Evolutionary conservation across 495 filamentous ascomycete species (phyloP), one percentile per base, ranked within the genome.

Genomic region (Daldinia loculata): DNA sequence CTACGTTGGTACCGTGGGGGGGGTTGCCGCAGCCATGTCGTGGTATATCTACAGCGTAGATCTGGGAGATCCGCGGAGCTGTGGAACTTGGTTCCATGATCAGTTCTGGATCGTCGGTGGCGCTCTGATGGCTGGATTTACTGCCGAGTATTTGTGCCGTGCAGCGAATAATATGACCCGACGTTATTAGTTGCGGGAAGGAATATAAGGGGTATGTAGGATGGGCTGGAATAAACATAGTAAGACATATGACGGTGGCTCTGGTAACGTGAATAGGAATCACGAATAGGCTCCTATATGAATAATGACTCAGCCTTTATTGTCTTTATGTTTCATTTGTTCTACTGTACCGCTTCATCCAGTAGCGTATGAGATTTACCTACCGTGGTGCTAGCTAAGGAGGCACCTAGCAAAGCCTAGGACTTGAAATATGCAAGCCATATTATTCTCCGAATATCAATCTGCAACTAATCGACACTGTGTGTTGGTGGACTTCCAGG

Each of bases 31-130:
- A 0, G 43, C 43, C 3, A 48, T 48, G 43, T 26, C 43, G 8
- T 48, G 43, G 43, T 48, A 48, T 22, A 48, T 48, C 19, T 48
- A 48, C 15, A 41, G 64, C n/a, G 77, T 79, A 11, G 57, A 78
- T 41, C 51, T 80, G 56, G 55, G 65, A 2, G 19, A 52, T 8
- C 69, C 75, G 2, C 38, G 45, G 8, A 72, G 68, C 53, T 78
- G 77, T 39, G 52, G 55, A 12, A 59, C 58, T 53, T 79, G 72
- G 69, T 79, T 79, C 43, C 58, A 70, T 52, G 61, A 56, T 19
- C 69, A 70, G 22, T 77, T 70, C 26, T 75, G 73, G 76, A 34
- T 71, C 6, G 70, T 75, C 4, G 75, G 76, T 6, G 69, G n/a
- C 19, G 39, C 45, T 5, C 59, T 67, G 29, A 43, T 67, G 29